These are phyloP conservation scores for Saccharomycopsis oosterbeekiorum DNA, from an alignment of 805 yeast genomes.

Conservation along the genomic window DNA sequence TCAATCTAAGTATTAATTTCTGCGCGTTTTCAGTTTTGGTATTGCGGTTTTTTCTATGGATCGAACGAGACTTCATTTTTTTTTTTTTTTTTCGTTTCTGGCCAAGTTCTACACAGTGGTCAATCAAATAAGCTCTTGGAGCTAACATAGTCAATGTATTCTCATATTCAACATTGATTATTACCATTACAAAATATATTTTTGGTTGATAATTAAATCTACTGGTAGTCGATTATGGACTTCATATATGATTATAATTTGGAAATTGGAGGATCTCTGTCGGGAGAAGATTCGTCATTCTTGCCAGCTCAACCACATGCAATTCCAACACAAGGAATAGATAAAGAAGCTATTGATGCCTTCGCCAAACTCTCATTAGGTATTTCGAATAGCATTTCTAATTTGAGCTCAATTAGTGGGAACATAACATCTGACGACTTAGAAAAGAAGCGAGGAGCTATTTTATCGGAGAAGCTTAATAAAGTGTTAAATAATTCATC, in stretches of 20 bases:
- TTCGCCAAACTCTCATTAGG: slow-evolving; percentile 13
- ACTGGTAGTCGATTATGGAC: slow-evolving; percentile 7
- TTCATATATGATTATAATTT: slow-evolving; percentile 13
- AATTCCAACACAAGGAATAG: background rate
- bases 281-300: background rate
- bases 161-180: no score
- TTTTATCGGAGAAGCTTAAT: slow-evolving; percentile 6
- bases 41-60: no score
- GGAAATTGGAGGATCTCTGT: background rate
- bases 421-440: background rate
- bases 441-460: background rate
- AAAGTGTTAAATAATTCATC: slow-evolving; percentile 8
- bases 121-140: background rate
- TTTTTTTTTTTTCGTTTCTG: background rate
- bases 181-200: no score
- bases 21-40: no score
- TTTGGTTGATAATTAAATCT: background rate
- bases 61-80: no score
- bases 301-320: background rate
- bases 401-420: background rate
- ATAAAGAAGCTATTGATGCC: slow-evolving; percentile 1
- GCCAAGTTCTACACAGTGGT: background rate
- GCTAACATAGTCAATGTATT: background rate
- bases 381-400: background rate
- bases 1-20: no score